phyloP scores from a whole-genome alignment of 2,329 filamentous ascomycete species.

The Alternaria gansuensis region DNA sequence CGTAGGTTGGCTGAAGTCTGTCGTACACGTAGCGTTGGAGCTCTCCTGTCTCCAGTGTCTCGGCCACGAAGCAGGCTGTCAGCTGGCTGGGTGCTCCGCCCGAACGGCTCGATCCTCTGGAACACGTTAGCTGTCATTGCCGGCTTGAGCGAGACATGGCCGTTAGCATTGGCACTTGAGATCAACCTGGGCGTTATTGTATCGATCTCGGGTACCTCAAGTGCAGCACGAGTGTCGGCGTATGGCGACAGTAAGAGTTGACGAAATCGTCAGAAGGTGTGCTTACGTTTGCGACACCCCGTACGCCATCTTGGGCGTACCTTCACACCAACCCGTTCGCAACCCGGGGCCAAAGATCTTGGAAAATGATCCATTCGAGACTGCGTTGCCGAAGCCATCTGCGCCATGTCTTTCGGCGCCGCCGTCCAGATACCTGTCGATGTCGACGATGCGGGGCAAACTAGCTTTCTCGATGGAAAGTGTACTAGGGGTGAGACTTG shows the following conservation, averaged over 20 bases:
- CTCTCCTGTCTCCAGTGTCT: slow-evolving; percentile 62
- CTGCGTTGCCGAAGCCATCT: slow-evolving; percentile 77
- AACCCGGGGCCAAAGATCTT: slow-evolving; percentile 85
- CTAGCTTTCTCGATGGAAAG: slow-evolving; percentile 53
- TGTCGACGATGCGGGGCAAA: slow-evolving; percentile 78
- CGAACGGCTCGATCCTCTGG: slow-evolving; percentile 65
- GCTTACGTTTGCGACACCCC: slow-evolving; percentile 68
- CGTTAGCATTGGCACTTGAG: slow-evolving; percentile 7
- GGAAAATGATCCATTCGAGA: slow-evolving; percentile 89
- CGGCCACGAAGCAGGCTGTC: slow-evolving; percentile 64
- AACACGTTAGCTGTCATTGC: slow-evolving; percentile 33
- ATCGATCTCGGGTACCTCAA: slow-evolving; percentile 1
- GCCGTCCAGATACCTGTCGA: slow-evolving; percentile 74
- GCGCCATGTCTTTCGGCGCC: slow-evolving; percentile 57
- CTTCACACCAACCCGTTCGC: slow-evolving; percentile 89
- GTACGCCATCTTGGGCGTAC: slow-evolving; percentile 67
- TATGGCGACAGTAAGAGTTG: slow-evolving; percentile 2
- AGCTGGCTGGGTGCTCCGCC: slow-evolving; percentile 69
- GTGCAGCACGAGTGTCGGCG: background rate
- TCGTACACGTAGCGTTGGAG: slow-evolving; percentile 64
- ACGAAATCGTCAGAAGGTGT: background rate
- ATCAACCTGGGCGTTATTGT: background rate
- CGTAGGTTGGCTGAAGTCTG: slow-evolving; percentile 65
- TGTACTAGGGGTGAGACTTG: slow-evolving; percentile 41
- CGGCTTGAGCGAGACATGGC: slow-evolving; percentile 14